phyloP scores from a whole-genome alignment of 331 rosid genomes.

The Pyracantha coccinea region DNA sequence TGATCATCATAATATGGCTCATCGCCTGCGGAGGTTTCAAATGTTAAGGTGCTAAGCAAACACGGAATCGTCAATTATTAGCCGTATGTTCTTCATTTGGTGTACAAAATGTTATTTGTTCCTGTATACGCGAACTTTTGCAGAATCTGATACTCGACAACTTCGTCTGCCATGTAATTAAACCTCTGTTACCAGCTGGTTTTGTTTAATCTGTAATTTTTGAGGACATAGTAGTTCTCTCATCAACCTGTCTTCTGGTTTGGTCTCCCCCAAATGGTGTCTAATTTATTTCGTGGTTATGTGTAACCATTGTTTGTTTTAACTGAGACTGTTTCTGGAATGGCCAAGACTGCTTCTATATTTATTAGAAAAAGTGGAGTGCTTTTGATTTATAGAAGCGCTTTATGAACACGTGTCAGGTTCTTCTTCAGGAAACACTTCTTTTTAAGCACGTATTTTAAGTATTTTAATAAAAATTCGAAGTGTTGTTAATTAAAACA shows the following conservation, averaged over 20 bases:
- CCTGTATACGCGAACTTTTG: conserved; percentile 23
- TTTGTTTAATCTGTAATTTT: background rate
- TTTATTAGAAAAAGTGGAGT: no score
- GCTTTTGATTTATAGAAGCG: no score
- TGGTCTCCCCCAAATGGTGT: no score
- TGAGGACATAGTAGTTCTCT: background rate
- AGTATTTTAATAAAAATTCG: no score
- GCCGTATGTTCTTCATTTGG: conserved; percentile 9
- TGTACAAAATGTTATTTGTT: conserved; percentile 31
- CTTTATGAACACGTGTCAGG: no score
- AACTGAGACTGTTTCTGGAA: no score
- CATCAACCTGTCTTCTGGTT: background rate
- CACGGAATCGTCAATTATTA: background rate
- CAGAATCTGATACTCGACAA: conserved; percentile 14
- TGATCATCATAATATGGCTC: conserved; percentile 67
- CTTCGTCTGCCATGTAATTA: conserved; percentile 26
- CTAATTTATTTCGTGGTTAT: no score
- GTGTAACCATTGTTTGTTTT: no score
- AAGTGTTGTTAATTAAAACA: no score
- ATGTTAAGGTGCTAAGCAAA: conserved; percentile 41
- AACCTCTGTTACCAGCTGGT: conserved; percentile 11
- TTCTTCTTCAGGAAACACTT: no score
- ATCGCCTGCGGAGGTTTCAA: conserved; percentile 83
- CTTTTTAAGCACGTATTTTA: no score
- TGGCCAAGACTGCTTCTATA: no score